These are phyloP conservation scores for Omphalotus olearius DNA, from an alignment of 1,284 basidiomycete genomes.

Conservation along the genomic window DNA sequence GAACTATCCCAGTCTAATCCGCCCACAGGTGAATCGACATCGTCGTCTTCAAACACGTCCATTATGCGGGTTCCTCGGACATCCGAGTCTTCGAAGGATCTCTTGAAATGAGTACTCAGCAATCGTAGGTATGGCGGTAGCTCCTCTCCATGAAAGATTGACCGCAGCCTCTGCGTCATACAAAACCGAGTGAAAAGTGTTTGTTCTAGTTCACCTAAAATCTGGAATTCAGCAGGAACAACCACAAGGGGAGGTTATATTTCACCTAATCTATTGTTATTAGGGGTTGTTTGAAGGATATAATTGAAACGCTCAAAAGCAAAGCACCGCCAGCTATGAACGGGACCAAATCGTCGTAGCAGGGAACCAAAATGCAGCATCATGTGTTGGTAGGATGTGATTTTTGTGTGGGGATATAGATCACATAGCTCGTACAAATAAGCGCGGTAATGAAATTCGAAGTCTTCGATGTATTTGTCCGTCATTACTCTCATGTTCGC, in stretches of 20 bases:
- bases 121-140: conserved; percentile 11
- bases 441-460: conserved; percentile 23
- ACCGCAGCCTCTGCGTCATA: conserved; percentile 18
- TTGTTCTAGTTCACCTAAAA: conserved; percentile 24
- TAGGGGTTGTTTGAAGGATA: conserved; percentile 25
- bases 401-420: conserved; percentile 25
- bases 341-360: conserved; percentile 29
- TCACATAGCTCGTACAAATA: conserved; percentile 26
- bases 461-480: conserved; percentile 17
- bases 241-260: background rate
- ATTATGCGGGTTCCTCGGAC: conserved; percentile 17
- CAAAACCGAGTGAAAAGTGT: conserved; percentile 25
- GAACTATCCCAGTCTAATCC: background rate
- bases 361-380: conserved; percentile 27
- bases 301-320: conserved; percentile 32
- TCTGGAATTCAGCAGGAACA: background rate
- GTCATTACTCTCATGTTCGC: conserved; percentile 22
- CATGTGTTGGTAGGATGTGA: conserved; percentile 35
- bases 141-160: conserved; percentile 11
- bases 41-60: conserved; percentile 10
- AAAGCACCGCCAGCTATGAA: conserved; percentile 32
- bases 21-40: background rate
- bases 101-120: conserved; percentile 10
- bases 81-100: conserved; percentile 12
- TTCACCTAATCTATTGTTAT: conserved; percentile 29